Evolutionary conservation across 2,329 filamentous ascomycete species (phyloP).

Genomic region (Colletotrichum viniferum): DNA sequence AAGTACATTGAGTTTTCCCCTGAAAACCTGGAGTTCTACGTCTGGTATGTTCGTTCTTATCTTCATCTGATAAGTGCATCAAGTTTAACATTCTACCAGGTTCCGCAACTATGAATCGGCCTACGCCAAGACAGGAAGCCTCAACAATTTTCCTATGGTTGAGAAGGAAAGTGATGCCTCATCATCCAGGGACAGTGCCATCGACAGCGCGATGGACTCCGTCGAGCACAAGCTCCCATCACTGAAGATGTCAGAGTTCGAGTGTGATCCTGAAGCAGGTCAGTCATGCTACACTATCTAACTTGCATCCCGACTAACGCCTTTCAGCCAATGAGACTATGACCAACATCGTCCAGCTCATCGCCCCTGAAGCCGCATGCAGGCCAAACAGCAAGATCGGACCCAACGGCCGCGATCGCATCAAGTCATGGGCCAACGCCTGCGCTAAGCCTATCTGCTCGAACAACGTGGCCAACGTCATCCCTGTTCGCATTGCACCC

Average conservation of each 20-base stretch:
- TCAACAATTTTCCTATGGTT: conserved; percentile 1
- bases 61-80: fast-evolving
- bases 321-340: conserved; percentile 33
- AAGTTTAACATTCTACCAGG: conserved; percentile 29
- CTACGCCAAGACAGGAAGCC: conserved; percentile 23
- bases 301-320: not conserved
- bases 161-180: conserved; percentile 6
- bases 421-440: conserved; percentile 25
- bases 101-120: conserved; percentile 47
- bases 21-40: conserved; percentile 55
- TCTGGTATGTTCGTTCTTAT: conserved; percentile 40
- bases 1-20: conserved; percentile 54
- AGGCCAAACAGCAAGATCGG: conserved; percentile 13
- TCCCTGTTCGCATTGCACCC: conserved; percentile 16
- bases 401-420: conserved; percentile 22
- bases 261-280: conserved; percentile 38
- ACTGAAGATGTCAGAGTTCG: conserved; percentile 20
- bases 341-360: conserved; percentile 36
- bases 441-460: conserved; percentile 12
- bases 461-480: conserved; percentile 3
- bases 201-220: not conserved
- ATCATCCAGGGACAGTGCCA: conserved; percentile 1
- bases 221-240: conserved; percentile 9
- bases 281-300: conserved; percentile 9
- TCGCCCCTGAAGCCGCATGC: conserved; percentile 33